These are phyloP conservation scores for Botrytis byssoidea DNA, from an alignment of 2,329 filamentous ascomycete species.

Conservation along the genomic window DNA sequence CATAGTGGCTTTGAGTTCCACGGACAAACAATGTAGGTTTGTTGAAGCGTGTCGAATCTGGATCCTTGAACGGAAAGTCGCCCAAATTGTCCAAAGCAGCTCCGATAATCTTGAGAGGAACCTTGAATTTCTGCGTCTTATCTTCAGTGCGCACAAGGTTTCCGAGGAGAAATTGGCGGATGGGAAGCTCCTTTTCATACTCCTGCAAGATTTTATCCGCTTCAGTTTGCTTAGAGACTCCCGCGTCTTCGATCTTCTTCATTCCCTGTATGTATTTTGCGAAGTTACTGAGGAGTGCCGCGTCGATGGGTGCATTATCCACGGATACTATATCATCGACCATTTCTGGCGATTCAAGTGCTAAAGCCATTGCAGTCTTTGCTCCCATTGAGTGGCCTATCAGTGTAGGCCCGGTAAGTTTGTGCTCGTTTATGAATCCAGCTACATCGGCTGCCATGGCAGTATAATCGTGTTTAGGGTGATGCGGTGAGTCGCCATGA, in stretches of 20 bases:
- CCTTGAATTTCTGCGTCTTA: constrained; percentile 67
- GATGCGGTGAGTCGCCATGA: constrained; percentile 86
- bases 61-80: constrained; percentile 82
- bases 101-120: constrained; percentile 72
- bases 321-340: constrained; percentile 76
- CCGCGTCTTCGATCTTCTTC: constrained; percentile 71
- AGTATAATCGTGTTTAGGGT: constrained; percentile 71
- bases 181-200: constrained; percentile 69
- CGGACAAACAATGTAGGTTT: constrained; percentile 80
- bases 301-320: constrained; percentile 89
- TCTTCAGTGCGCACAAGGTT: constrained; percentile 65
- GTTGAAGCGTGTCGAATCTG: constrained; percentile 64
- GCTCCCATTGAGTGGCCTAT: constrained; percentile 97
- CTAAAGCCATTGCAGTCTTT: constrained; percentile 87
- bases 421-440: constrained; percentile 71
- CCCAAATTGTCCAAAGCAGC: constrained; percentile 67
- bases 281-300: constrained; percentile 71
- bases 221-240: constrained; percentile 67
- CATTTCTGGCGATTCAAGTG: constrained; percentile 65
- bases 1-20: constrained; percentile 74
- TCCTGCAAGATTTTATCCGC: constrained; percentile 75
- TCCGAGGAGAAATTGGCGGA: constrained; percentile 88
- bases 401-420: constrained; percentile 67
- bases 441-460: constrained; percentile 82
- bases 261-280: constrained; percentile 79